Evolutionary conservation across 116 monocot genomes (phyloP).

Genomic region (Cymodocea nodosa): DNA sequence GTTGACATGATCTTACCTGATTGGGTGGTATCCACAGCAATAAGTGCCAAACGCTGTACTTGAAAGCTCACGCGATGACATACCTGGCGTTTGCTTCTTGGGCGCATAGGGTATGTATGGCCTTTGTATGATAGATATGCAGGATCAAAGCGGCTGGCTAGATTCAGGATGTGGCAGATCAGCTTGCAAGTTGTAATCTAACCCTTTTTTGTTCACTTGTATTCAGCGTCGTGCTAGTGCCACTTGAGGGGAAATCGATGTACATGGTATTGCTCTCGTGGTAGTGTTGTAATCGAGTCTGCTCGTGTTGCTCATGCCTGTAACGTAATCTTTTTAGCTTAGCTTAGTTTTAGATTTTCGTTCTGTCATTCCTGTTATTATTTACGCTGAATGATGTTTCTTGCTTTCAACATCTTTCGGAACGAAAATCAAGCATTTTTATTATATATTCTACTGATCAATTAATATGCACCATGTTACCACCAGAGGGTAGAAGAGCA

Average conservation of each 20-base stretch:
- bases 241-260: neutral
- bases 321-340: neutral
- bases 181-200: neutral
- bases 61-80: neutral
- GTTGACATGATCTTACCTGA: neutral
- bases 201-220: neutral
- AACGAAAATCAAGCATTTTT: neutral
- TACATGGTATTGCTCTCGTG: slow-evolving; percentile 3
- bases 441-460: neutral
- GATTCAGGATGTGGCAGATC: neutral
- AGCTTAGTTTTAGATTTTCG: neutral
- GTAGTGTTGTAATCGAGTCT: neutral
- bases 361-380: neutral
- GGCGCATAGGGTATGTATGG: neutral
- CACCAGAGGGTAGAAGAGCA: too few species aligned
- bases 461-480: too few species aligned
- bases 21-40: neutral
- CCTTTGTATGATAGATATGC: slow-evolving; percentile 3
- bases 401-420: too few species aligned
- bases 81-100: neutral
- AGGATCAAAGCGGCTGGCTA: too few species aligned
- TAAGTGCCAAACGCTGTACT: neutral
- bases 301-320: slow-evolving; percentile 1
- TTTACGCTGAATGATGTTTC: neutral
- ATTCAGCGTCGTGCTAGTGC: neutral